A percentile compares a stretch with the other conserved stretches of the same genome.
These are phyloP conservation scores for Henckelia pumila DNA, from an alignment of 257 asterid genomes.

Conservation along the genomic window DNA sequence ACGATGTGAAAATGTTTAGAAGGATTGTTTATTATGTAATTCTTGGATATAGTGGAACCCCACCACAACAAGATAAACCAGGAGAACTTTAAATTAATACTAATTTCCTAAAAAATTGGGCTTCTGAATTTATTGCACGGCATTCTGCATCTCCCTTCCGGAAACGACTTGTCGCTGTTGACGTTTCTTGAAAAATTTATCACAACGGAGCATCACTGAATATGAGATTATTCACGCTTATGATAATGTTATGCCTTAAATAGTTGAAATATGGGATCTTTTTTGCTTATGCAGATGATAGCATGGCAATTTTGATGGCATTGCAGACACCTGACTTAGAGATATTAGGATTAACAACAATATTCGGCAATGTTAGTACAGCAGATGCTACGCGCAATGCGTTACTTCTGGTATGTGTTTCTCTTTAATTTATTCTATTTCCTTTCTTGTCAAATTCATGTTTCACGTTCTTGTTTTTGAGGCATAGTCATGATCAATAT, in stretches of 20 bases:
- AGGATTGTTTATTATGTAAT: background rate
- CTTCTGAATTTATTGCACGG: background rate
- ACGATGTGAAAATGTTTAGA: background rate
- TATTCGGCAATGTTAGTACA: constrained; percentile 84
- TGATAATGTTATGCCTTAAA: too few species aligned
- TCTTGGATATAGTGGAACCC: background rate
- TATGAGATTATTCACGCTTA: too few species aligned
- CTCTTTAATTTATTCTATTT: constrained; percentile 14
- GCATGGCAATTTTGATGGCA: constrained; percentile 94
- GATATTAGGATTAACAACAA: constrained; percentile 80
- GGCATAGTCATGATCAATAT: constrained; percentile 48
- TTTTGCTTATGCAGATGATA: constrained; percentile 60
- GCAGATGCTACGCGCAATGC: constrained; percentile 85
- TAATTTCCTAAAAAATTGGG: background rate
- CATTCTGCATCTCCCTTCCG: constrained; percentile 1
- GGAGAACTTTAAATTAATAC: background rate
- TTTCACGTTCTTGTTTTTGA: constrained; percentile 20
- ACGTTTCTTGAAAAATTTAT: background rate
- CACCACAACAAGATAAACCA: background rate
- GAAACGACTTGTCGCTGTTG: background rate
- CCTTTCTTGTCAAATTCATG: constrained; percentile 11
- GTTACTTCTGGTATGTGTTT: constrained; percentile 71
- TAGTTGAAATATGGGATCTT: constrained; percentile 10
- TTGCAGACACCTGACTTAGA: constrained; percentile 81
- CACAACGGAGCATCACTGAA: background rate